phyloP scores from a whole-genome alignment of 225 moss, liverwort and hornwort species.

The Polytrichum commune region DNA sequence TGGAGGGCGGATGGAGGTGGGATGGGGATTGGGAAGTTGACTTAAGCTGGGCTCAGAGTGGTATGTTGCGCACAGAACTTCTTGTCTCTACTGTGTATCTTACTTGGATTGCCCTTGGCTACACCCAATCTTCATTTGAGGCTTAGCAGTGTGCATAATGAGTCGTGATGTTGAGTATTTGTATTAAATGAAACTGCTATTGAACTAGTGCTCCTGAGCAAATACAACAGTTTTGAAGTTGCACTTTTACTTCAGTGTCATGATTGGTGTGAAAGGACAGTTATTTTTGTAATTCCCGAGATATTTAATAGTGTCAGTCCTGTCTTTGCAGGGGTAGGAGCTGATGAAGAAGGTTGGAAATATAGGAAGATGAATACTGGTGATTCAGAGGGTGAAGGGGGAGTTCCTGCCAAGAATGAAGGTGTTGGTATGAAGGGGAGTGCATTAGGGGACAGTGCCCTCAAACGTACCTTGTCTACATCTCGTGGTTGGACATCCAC shows the following conservation, averaged over 20 bases:
- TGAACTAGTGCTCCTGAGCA: too few relatives aligned
- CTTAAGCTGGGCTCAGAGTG: conserved; percentile 39
- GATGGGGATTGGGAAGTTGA: conserved; percentile 66
- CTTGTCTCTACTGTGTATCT: neutral
- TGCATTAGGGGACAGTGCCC: conserved; percentile 20
- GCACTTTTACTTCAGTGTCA: too few relatives aligned
- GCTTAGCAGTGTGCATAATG: too few relatives aligned
- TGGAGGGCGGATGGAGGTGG: conserved; percentile 70
- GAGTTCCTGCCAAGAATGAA: conserved; percentile 6
- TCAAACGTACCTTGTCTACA: conserved; percentile 26
- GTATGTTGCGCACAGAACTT: conserved; percentile 17
- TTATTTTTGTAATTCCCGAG: too few relatives aligned
- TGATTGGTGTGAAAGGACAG: too few relatives aligned
- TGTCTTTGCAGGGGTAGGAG: conserved; percentile 36
- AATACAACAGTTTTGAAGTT: too few relatives aligned
- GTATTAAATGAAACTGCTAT: too few relatives aligned
- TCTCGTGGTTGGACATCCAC: conserved; percentile 39
- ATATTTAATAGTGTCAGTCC: too few relatives aligned
- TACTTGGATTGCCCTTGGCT: too few relatives aligned
- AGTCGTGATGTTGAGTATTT: too few relatives aligned
- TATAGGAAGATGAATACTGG: conserved; percentile 40
- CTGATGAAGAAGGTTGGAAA: conserved; percentile 61
- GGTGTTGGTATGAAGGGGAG: conserved; percentile 26
- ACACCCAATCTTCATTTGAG: neutral
- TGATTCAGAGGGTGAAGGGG: conserved; percentile 34